Base-by-base conservation (phyloP, 1,139 yeast genomes). In the Pneumocystis wakefieldiae region DNA sequence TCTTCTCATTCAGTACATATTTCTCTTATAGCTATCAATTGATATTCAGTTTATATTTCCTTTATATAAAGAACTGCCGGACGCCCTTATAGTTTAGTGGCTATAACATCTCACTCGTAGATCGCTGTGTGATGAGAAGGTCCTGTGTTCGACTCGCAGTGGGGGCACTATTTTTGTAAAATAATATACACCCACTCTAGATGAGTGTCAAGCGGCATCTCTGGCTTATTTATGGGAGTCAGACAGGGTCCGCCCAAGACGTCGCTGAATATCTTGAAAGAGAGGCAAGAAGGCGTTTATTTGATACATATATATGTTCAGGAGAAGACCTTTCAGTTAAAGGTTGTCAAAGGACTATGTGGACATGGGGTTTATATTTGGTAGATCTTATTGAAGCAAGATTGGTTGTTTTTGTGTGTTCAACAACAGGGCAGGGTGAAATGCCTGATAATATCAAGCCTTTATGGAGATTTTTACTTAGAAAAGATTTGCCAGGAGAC, bases 371-470 rank as follows among this genome's bases (percentile, higher is more conserved):
- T 76, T 65, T 76, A 15, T 14, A 37, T 3, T 37, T 37, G 10
- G 15, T 37, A 37, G 55, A 19, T 17, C 12, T 81, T 62, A 78
- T 80, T 28, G 79, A 78, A 61, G 80, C 81, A 57, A 72, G 76
- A 53, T 76, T 79, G 59, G 76, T 89, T 59, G 78, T 91, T 4
- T 76, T 91, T 0, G 72, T 92, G 5, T 86, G 95, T 70, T 85
- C 97, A 0, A 92, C 99, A 0, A 86, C 96, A 0, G 98, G 97
- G 3, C 97, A 92, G 73, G 99, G 99, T 19, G 97, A 87, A 68
- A 73, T 92, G 39, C 98, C 99, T 0, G 74, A 87, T 61, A 88
- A 89, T 71, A 85, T 87, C 1, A 77, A 79, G 17, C 61, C n/a
- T 3, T 82, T 91, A 67, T 87, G 96, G 95, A 79, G 80, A 68